Percentiles rank a stretch among this genome's conserved stretches.
Evolutionary conservation across 169 alveolate genomes (phyloP).

Genomic region (Eimeria mitis): DNA sequence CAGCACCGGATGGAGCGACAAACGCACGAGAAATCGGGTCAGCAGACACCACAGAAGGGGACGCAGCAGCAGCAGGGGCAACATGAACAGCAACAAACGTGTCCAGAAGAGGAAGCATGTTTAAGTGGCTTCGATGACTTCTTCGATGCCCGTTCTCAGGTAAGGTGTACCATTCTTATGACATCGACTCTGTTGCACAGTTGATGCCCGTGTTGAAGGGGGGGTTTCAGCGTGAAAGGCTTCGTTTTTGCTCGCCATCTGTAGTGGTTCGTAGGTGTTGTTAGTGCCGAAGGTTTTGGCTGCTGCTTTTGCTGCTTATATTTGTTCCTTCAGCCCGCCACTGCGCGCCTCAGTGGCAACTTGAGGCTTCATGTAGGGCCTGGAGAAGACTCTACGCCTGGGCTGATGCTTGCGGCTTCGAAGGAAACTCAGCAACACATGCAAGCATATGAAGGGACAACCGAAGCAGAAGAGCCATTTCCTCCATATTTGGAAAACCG

Average conservation of each 20-base stretch:
- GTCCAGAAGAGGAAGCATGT: background rate
- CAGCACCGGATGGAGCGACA: slow-evolving; percentile 1
- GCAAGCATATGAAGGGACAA: background rate
- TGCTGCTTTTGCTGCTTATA: slow-evolving; percentile 9
- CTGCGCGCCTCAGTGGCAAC: slow-evolving; percentile 39
- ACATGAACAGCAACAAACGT: background rate
- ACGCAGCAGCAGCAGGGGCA: slow-evolving; percentile 12
- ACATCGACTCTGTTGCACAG: background rate
- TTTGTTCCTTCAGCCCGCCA: slow-evolving; percentile 24
- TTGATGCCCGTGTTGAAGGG: background rate
- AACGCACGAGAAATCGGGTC: background rate
- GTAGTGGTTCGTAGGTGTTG: background rate
- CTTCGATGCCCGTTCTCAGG: slow-evolving; percentile 70
- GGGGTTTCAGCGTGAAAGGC: background rate
- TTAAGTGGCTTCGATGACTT: slow-evolving; percentile 16
- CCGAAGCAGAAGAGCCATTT: background rate
- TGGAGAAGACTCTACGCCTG: background rate
- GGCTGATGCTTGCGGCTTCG: background rate
- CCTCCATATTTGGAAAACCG: background rate
- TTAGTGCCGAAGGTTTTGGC: background rate
- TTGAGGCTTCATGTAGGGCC: background rate
- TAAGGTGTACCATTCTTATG: background rate
- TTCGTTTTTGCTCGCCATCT: background rate
- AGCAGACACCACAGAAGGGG: slow-evolving; percentile 6
- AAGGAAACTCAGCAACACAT: background rate